Percentiles rank a stretch among this genome's conserved stretches.
phyloP scores from a whole-genome alignment of 805 yeast species.

The Ogataea methylovora region DNA sequence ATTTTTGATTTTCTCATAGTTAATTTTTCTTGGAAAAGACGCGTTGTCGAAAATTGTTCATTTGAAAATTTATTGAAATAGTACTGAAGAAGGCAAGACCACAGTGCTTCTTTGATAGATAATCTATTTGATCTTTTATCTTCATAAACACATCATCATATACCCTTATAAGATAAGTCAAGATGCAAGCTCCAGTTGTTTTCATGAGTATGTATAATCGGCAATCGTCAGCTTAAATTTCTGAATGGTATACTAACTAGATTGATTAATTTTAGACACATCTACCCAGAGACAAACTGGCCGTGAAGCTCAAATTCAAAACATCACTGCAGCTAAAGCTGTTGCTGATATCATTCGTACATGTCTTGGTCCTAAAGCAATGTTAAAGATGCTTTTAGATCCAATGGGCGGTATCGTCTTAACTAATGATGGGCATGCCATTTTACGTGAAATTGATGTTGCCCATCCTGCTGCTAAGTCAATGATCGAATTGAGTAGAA shows the following conservation, averaged over 20 bases:
- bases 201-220: conserved; percentile 44
- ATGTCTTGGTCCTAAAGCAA: conserved; percentile 97
- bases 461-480: conserved; percentile 99
- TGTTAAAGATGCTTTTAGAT: conserved; percentile 95
- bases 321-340: conserved; percentile 98
- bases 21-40: too few species aligned
- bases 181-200: conserved; percentile 80
- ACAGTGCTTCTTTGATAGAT: too few species aligned
- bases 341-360: conserved; percentile 97
- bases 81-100: too few species aligned
- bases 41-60: too few species aligned
- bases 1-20: too few species aligned
- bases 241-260: neutral
- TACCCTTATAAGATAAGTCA: neutral
- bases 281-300: conserved; percentile 91
- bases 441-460: conserved; percentile 91
- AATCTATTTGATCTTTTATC: too few species aligned
- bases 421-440: conserved; percentile 98
- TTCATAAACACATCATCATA: too few species aligned
- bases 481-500: conserved; percentile 93
- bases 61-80: too few species aligned
- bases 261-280: conserved; percentile 38
- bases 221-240: conserved; percentile 5
- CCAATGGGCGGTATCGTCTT: conserved; percentile 96
- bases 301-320: conserved; percentile 93